These are phyloP conservation scores for Nicotiana undulata DNA, from an alignment of 257 asterid species.

Conservation along the genomic window DNA sequence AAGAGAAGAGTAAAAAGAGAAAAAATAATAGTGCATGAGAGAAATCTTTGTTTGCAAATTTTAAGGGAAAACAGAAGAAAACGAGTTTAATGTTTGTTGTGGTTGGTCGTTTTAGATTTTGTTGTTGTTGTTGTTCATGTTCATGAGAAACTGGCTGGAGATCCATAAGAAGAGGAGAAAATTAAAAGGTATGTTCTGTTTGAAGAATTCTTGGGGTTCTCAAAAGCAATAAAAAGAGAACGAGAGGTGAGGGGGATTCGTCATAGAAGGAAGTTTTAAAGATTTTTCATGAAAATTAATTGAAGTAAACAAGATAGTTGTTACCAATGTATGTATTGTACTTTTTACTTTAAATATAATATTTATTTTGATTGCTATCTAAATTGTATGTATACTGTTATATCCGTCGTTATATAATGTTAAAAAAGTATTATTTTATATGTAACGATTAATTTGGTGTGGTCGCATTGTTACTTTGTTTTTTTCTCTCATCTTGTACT, in stretches of 20 bases:
- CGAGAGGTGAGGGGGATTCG: background rate
- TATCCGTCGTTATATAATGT: too few relatives aligned
- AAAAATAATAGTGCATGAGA: conserved; percentile 19
- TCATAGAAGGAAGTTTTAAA: background rate
- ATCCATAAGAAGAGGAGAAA: conserved; percentile 27
- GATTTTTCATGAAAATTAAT: background rate
- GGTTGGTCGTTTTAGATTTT: background rate
- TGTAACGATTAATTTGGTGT: too few relatives aligned
- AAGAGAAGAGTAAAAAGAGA: conserved; percentile 28
- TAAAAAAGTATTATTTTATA: too few relatives aligned
- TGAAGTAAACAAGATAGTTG: too few relatives aligned
- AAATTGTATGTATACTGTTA: too few relatives aligned
- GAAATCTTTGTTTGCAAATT: conserved; percentile 15
- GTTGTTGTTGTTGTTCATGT: background rate
- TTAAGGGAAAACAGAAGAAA: conserved; percentile 20
- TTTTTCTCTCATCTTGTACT: too few relatives aligned
- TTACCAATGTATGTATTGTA: too few relatives aligned
- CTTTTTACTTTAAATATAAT: too few relatives aligned
- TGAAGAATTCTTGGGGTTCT: conserved; percentile 10
- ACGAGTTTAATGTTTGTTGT: conserved; percentile 3
- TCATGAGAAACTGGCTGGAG: conserved; percentile 15
- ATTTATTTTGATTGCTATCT: too few relatives aligned
- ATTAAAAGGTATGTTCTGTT: background rate
- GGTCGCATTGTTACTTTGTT: too few relatives aligned
- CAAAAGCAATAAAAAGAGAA: background rate